A percentile compares a stretch with the other conserved stretches of the same genome.
phyloP scores from a whole-genome alignment of 192 early-diverging fungal genomes.

The Mortierella hygrophila region DNA sequence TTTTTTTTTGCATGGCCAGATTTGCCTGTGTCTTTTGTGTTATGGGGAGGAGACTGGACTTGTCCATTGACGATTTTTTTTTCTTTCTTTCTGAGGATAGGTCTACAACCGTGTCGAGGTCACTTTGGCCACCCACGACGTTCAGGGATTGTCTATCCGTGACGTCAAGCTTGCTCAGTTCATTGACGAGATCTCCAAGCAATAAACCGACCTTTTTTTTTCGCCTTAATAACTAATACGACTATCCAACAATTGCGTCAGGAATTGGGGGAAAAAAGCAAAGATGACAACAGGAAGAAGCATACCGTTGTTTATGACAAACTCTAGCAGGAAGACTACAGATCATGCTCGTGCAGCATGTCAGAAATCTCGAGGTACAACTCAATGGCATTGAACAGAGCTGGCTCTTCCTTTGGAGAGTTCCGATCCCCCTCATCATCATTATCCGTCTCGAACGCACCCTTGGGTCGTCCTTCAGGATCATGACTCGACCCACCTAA shows the following conservation, averaged over 20 bases:
- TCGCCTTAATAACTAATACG: background rate
- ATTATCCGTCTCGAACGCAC: conserved; percentile 34
- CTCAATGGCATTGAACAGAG: conserved; percentile 52
- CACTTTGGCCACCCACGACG: conserved; percentile 93
- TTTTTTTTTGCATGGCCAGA: background rate
- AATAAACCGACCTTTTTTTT: conserved; percentile 22
- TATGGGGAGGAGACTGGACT: background rate
- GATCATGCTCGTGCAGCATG: conserved; percentile 35
- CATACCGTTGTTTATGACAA: background rate
- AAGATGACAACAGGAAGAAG: background rate
- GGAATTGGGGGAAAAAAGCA: background rate
- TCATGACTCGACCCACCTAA: conserved; percentile 52
- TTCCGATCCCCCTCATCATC: background rate
- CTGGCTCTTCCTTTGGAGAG: conserved; percentile 11
- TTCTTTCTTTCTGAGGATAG: conserved; percentile 46
- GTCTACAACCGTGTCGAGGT: conserved; percentile 95
- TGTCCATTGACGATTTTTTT: background rate
- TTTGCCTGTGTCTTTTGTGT: background rate
- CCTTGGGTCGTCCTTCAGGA: conserved; percentile 41
- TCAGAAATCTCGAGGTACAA: conserved; percentile 55
- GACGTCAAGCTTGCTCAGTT: conserved; percentile 86
- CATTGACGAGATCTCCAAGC: conserved; percentile 64
- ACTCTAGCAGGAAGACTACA: background rate
- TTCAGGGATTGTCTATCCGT: conserved; percentile 80
- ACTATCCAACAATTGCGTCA: background rate